A percentile compares a stretch with the other conserved stretches of the same genome.
These are phyloP conservation scores for Pinus albicaulis DNA, from an alignment of 75 land plant species.

Conservation along the genomic window DNA sequence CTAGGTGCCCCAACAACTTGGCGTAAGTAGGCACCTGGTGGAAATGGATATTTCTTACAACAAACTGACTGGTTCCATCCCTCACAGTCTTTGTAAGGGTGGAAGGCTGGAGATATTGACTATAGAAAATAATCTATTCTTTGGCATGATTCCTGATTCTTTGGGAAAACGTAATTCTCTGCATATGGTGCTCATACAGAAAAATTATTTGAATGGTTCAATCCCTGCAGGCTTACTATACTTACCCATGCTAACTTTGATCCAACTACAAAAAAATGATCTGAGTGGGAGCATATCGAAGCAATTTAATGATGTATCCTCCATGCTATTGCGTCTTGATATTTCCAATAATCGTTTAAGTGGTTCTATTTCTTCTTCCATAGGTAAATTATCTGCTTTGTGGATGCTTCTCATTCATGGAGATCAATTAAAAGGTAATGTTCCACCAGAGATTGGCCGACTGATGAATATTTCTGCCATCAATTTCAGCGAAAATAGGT, in stretches of 20 bases:
- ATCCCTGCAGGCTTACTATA: slow-evolving; percentile 62
- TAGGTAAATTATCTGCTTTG: slow-evolving; percentile 18
- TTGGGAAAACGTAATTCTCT: slow-evolving; percentile 59
- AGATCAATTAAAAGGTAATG: slow-evolving; percentile 25
- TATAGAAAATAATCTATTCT: slow-evolving; percentile 54
- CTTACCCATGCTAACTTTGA: slow-evolving; percentile 43
- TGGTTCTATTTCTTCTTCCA: slow-evolving; percentile 17
- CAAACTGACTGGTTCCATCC: slow-evolving; percentile 61
- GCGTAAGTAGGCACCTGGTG: neutral
- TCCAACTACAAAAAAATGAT: slow-evolving; percentile 50
- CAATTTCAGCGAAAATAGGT: slow-evolving; percentile 15
- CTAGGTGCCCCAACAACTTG: neutral
- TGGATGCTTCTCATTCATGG: slow-evolving; percentile 13
- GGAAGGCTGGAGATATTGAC: slow-evolving; percentile 57
- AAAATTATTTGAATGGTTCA: slow-evolving; percentile 66
- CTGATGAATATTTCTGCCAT: slow-evolving; percentile 15
- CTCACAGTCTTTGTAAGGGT: slow-evolving; percentile 67
- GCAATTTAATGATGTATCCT: neutral
- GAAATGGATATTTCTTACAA: neutral
- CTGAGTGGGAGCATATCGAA: slow-evolving; percentile 49
- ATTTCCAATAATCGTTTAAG: slow-evolving; percentile 25
- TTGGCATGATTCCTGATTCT: slow-evolving; percentile 64
- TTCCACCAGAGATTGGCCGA: slow-evolving; percentile 25
- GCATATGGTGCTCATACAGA: slow-evolving; percentile 64
- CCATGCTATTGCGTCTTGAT: slow-evolving; percentile 19